Evolutionary conservation across 2,329 filamentous ascomycete genomes (phyloP).

Genomic region (Pseudohalonectria lignicola): DNA sequence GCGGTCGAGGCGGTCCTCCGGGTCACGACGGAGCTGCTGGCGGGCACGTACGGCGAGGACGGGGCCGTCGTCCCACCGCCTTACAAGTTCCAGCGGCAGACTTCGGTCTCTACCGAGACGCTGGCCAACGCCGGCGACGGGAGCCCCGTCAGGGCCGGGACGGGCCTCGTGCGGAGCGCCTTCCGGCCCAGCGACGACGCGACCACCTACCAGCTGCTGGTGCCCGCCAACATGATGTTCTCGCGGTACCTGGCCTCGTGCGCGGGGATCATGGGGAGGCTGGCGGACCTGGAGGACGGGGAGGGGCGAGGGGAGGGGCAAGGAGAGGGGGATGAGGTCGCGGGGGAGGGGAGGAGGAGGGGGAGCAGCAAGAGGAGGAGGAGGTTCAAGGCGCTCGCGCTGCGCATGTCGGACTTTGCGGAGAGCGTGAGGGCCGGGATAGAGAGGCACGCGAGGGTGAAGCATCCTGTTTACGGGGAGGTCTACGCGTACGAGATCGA

Average conservation of each 20-base stretch:
- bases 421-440: constrained; percentile 7
- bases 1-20: constrained; percentile 54
- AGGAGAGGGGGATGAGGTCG: background rate
- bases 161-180: constrained; percentile 62
- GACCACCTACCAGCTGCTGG: constrained; percentile 65
- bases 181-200: constrained; percentile 74
- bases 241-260: constrained; percentile 37
- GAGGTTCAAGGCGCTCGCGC: background rate
- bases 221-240: constrained; percentile 68
- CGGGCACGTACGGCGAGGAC: constrained; percentile 50
- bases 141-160: constrained; percentile 59
- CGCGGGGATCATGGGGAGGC: constrained; percentile 20
- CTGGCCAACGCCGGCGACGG: constrained; percentile 56
- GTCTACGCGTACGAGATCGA: constrained; percentile 62
- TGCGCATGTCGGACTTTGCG: constrained; percentile 5
- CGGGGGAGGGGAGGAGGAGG: background rate
- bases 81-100: constrained; percentile 62
- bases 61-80: constrained; percentile 38
- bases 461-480: constrained; percentile 6
- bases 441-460: constrained; percentile 7
- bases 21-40: constrained; percentile 52
- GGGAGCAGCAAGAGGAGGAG: background rate
- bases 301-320: constrained; percentile 5
- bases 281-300: constrained; percentile 18
- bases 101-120: constrained; percentile 60